Base-by-base conservation (phyloP, 768 basidiomycete species). In the Jaapia argillacea region DNA sequence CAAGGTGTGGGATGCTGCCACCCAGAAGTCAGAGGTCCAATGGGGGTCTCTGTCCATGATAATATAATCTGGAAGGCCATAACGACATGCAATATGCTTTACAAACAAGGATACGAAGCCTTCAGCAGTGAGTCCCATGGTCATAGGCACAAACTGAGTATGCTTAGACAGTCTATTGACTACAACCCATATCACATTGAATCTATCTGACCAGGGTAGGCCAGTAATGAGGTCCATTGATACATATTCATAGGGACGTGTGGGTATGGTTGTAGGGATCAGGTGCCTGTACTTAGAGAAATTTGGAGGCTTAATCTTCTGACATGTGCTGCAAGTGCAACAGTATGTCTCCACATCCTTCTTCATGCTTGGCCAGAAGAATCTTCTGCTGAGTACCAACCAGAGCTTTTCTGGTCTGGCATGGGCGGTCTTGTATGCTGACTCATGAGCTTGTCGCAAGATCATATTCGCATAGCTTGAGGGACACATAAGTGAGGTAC, bases 81-180 rank as follows among this genome's bases (percentile, higher is more conserved):
- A 48, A 4, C 31, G 18, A 25, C 36, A 44, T 18, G 24, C 27
- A n/a, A 50, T 36, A n/a, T 48, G 23, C 6, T 26, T 27, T 3
- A 50, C 42, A 33, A 50, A 50, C n/a, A 48, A 20, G 12, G 1
- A 6, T 6, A 38, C 48, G 27, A 50, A 48, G 4, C 40, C 25
- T 40, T 40, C 39, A 16, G 46, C 46, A 7, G 18, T 37, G 1
- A 49, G 12, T 2, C 21, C 46, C 20, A 49, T 45, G n/a, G 28
- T 41, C 22, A 48, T 27, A 4, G 61, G 52, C 23, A 61, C 48
- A 45, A 63, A 62, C 28, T 55, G 50, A 2, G 51, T 55, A 49
- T 46, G 47, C 42, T 66, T 66, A 22, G 59, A 56, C 14, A 62
- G 43, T 6, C 49, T 33, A 33, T 33, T 16, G 31, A 10, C 31